Evolutionary conservation across 768 basidiomycete species (phyloP).

Genomic region (Termitomyces sp.): DNA sequence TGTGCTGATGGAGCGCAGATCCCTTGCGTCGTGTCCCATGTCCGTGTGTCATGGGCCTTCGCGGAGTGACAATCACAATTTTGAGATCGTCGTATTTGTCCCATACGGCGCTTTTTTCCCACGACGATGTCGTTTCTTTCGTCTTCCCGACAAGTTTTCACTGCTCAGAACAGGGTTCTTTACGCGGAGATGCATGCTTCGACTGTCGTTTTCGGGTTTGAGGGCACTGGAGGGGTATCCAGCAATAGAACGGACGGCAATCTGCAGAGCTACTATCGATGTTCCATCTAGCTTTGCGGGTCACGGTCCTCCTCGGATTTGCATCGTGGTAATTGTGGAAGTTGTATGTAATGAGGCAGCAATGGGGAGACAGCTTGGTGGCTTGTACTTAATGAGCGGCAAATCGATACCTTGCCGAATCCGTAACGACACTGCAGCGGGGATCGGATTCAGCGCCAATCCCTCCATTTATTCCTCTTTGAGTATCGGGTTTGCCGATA

Average conservation of each 20-base stretch:
- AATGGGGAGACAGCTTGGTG: constrained; percentile 1
- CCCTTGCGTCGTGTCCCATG: constrained; percentile 4
- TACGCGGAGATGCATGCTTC: not conserved
- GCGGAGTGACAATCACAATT: constrained; percentile 16
- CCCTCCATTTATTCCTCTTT: constrained; percentile 21
- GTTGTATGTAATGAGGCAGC: not conserved
- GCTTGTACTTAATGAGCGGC: constrained; percentile 19
- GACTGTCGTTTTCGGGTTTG: constrained; percentile 9
- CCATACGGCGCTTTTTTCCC: not conserved
- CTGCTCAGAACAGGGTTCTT: not conserved
- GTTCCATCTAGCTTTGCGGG: constrained; percentile 1
- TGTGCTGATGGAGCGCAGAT: constrained; percentile 13
- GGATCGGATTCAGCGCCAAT: constrained; percentile 27
- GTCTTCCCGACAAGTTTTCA: not conserved
- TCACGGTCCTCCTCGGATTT: constrained; percentile 23
- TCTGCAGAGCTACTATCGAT: constrained; percentile 8
- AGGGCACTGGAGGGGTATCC: constrained; percentile 1
- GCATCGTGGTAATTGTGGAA: constrained; percentile 9
- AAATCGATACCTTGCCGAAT: constrained; percentile 22
- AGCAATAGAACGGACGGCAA: constrained; percentile 9
- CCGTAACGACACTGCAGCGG: constrained; percentile 11
- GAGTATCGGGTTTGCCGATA: constrained; percentile 23
- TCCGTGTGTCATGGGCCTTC: constrained; percentile 15
- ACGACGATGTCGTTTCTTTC: not conserved
- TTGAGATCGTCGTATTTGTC: constrained; percentile 3